Evolutionary conservation across 345 rosid species (phyloP).

Genomic region (Eucalyptus regnans): DNA sequence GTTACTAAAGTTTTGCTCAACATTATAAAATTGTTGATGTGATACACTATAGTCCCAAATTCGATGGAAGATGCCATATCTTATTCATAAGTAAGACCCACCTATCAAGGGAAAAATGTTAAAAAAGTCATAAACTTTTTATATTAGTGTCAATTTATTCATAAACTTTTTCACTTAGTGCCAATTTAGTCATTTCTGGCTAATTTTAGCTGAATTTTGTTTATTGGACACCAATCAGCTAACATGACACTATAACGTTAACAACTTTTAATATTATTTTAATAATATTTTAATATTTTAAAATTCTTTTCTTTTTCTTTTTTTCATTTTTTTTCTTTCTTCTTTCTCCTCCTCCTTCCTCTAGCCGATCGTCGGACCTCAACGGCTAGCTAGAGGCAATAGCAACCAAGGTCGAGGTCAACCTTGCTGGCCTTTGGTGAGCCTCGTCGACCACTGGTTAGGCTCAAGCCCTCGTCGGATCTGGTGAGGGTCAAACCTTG

Average conservation of each 20-base stretch:
- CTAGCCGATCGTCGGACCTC: rapidly evolving
- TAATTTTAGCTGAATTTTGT: rapidly evolving
- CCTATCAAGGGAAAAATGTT: rapidly evolving
- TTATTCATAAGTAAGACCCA: not conserved
- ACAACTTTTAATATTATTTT: too few species aligned
- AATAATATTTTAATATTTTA: too few species aligned
- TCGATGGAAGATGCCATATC: not conserved
- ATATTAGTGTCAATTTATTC: too few species aligned
- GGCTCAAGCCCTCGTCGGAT: rapidly evolving
- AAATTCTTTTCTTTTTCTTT: rapidly evolving
- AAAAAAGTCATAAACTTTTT: too few species aligned
- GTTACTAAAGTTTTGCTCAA: not conserved
- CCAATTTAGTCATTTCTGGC: rapidly evolving
- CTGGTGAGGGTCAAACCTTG: rapidly evolving
- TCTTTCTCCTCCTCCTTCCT: too few species aligned
- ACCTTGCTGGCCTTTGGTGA: rapidly evolving
- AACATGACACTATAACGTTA: rapidly evolving
- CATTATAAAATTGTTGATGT: not conserved
- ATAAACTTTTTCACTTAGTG: rapidly evolving
- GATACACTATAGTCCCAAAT: not conserved
- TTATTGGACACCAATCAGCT: rapidly evolving
- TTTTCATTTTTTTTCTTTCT: rapidly evolving
- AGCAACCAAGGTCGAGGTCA: rapidly evolving
- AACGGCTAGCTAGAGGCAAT: rapidly evolving
- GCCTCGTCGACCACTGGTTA: too few species aligned